phyloP scores from a whole-genome alignment of 2,329 filamentous ascomycete species.

The Colletotrichum sp. region DNA sequence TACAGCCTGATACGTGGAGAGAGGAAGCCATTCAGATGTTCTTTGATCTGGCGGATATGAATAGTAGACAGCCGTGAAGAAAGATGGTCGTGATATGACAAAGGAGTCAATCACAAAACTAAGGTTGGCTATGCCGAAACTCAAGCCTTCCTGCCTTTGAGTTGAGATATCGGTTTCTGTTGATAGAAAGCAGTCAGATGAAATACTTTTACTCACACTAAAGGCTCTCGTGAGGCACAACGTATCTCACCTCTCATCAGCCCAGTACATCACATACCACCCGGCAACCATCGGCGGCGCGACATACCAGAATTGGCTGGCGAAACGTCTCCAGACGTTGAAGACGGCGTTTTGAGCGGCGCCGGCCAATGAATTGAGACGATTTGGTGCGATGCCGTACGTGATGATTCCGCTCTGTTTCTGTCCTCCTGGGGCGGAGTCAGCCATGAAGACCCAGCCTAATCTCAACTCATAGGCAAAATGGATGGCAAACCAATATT shows the following conservation, averaged over 20 bases:
- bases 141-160: background rate
- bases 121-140: background rate
- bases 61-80: background rate
- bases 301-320: conserved; percentile 87
- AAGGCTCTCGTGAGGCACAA: background rate
- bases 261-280: conserved; percentile 90
- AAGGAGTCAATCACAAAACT: accelerated
- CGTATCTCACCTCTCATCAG: conserved; percentile 35
- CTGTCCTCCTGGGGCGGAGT: conserved; percentile 49
- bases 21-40: background rate
- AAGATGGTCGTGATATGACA: accelerated
- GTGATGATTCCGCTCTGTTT: conserved; percentile 68
- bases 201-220: background rate
- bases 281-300: conserved; percentile 77
- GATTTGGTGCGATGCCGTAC: conserved; percentile 85
- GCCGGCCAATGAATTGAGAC: conserved; percentile 85
- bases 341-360: conserved; percentile 73
- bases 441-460: background rate
- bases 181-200: background rate
- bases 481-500: background rate
- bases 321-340: conserved; percentile 90
- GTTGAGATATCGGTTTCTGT: background rate
- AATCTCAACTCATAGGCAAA: too few species aligned
- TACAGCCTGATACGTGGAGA: background rate
- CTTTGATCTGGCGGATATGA: background rate